Base-by-base conservation (phyloP, 192 early-diverging fungal species). In the Geranomyces variabilis region DNA sequence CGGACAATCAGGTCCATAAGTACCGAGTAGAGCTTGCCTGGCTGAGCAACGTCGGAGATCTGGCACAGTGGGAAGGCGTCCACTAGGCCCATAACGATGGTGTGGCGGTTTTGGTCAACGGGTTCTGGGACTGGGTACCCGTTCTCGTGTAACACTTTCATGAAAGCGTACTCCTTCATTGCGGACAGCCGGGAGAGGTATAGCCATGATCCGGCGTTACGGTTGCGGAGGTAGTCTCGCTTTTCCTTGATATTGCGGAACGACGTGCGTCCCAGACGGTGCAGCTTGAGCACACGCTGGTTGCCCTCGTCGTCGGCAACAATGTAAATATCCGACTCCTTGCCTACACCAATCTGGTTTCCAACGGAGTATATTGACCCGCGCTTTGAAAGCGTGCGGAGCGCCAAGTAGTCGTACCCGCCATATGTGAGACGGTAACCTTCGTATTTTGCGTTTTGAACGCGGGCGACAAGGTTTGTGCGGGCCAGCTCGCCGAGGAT, bases 281-380 rank as follows among this genome's bases (percentile, higher is more conserved):
- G 97, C 48, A 99, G 82, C 82, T 99, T 99, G 33, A 99, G 83
- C n/a, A 98, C 95, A 41, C 87, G 86, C 75, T 98, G 92, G 56
- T 87, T 80, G 46, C 92, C 93, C 36, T 97, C 90, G 47, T 94
- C 95, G 75, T 96, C 91, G 0, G 94, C 94, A 19, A 97, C 95
- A 75, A 98, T 88, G 78, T 95, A 96, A 79, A 99, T 95, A 76
- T 99, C 97, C 4, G 96, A 97, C 80, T 99, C 98, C 79, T 99
- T 99, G 51, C 98, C 98, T 8, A 99, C 95, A 77, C 98, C 98
- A 75, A 99, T 98, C 82, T 98, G 96, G 82, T 98, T 97, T 21
- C 98, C 98, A 5, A 99, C 96, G 28, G 96, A 98, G 66, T 88
- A 88, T 17, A 99, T 89, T 0, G 88, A 82, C 12, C 92, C 93